Conservation (phyloP, 1,284 basidiomycete genomes). For the Ustilago loliicola region DNA sequence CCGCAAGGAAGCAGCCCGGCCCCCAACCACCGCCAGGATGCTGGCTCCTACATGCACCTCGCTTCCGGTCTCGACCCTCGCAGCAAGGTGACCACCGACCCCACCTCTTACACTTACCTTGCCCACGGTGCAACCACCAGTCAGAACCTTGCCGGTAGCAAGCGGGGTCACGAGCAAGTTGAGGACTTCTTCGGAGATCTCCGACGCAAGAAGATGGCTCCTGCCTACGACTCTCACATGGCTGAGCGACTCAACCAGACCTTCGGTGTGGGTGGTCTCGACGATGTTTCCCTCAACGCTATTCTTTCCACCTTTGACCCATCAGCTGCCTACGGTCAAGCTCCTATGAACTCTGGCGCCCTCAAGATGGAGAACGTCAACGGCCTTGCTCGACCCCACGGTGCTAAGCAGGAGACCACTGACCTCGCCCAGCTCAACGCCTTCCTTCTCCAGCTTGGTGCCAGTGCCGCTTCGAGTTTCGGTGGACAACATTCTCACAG, state of each 20-base stretch:
- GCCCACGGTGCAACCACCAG: slow-evolving; percentile 56
- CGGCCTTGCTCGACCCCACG: slow-evolving; percentile 60
- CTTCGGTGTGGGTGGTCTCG: slow-evolving; percentile 55
- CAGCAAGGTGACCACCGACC: slow-evolving; percentile 53
- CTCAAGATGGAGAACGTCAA: slow-evolving; percentile 19
- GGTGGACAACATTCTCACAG: slow-evolving; percentile 47
- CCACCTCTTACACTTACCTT: slow-evolving; percentile 61
- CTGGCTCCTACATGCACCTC: slow-evolving; percentile 54
- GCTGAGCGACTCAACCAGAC: slow-evolving; percentile 63
- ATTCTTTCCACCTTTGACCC: slow-evolving; percentile 52
- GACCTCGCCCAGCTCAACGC: slow-evolving; percentile 69
- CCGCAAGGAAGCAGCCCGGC: slow-evolving; percentile 53
- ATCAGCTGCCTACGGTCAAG: slow-evolving; percentile 18
- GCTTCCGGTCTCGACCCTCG: slow-evolving; percentile 39
- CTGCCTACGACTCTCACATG: slow-evolving; percentile 66
- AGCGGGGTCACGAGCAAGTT: slow-evolving; percentile 61
- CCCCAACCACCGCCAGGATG: slow-evolving; percentile 28
- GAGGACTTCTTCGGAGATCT: slow-evolving; percentile 65
- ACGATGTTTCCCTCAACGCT: slow-evolving; percentile 57
- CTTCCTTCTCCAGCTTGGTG: slow-evolving; percentile 69
- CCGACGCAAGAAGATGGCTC: slow-evolving; percentile 60
- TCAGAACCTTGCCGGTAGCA: slow-evolving; percentile 49
- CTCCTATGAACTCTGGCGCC: slow-evolving; percentile 17
- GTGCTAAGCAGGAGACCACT: slow-evolving; percentile 71
- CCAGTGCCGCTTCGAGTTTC: slow-evolving; percentile 56